Percentiles rank a stretch among this genome's conserved stretches.
Evolutionary conservation across 495 filamentous ascomycete species (phyloP).

Genomic region (Penicillium mononematosum): DNA sequence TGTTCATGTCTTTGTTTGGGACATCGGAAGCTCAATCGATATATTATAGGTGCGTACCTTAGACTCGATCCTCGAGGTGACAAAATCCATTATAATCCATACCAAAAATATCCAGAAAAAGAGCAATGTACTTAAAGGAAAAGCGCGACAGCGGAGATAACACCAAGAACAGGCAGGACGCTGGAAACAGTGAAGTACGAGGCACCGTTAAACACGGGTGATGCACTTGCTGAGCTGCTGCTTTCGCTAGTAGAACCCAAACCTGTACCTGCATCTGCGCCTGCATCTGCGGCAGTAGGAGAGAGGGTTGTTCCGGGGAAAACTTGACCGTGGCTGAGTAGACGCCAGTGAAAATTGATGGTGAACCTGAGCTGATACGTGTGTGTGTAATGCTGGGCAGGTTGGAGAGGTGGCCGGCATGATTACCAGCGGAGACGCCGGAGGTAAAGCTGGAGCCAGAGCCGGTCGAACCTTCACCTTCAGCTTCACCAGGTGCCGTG

Average conservation of each 20-base stretch:
- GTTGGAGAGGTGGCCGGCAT: not conserved
- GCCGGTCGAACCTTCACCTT: not conserved
- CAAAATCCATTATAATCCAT: not conserved
- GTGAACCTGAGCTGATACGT: not conserved
- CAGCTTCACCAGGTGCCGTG: not conserved
- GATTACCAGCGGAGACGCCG: not conserved
- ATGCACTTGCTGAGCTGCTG: not conserved
- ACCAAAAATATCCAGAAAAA: not conserved
- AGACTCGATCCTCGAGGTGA: not conserved
- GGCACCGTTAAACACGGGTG: slow-evolving; percentile 9
- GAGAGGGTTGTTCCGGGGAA: not conserved
- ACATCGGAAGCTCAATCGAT: not conserved
- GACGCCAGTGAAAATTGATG: not conserved
- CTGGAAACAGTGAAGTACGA: slow-evolving; percentile 2
- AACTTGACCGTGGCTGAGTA: not conserved
- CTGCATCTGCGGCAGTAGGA: not conserved
- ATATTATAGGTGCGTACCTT: not conserved
- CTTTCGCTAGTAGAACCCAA: not conserved
- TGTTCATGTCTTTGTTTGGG: not conserved
- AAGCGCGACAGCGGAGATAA: not conserved
- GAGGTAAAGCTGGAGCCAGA: not conserved
- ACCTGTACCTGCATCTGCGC: not conserved
- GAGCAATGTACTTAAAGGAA: not conserved
- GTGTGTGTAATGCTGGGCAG: not conserved
- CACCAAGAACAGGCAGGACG: not conserved